Evolutionary conservation across 768 basidiomycete genomes (phyloP), one percentile per base, ranked within the genome.

Genomic region (Trametes punicea): DNA sequence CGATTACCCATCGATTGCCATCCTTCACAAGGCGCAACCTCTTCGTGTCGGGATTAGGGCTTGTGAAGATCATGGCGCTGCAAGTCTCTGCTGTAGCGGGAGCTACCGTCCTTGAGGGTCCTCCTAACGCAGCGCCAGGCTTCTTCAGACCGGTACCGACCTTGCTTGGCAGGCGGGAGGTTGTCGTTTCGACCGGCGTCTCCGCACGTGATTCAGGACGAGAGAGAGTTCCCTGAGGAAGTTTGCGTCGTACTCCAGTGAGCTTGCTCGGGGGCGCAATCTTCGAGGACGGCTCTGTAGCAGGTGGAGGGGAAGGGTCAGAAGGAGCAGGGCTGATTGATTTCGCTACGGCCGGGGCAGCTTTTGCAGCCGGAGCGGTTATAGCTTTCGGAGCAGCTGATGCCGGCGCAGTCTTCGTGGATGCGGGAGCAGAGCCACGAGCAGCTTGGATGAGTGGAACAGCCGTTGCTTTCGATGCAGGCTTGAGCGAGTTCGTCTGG

Each of bases 361-460:
- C 53, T 38, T 61, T 66, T 8, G 63, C 45, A 11, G 62, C 34
- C 11, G 56, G 51, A 18, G 59, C 33, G 4, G 66, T n/a, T n/a
- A n/a, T 29, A 26, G 71, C 56, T 7, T 60, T 63, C 2, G 59
- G 26, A 4, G 68, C 56, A 2, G 65, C 59, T 2, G 67, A 49
- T 7, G 70, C 62, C 13, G 67, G 56, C 1, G 70, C 64, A 25
- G 62, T 57, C 23, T 62, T 64, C 11, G 65, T 49, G 1, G 69
- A 36, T 65, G 71, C 67, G n/a, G 76, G 61, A 10, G 81, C 77
- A 34, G 69, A 61, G 1, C 73, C 75, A 21, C 84, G 83, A 29
- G 93, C 92, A 10, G 88, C 87, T 68, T 97, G 90, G 56, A 99
- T 92, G 31, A 98, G 76, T 9, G 95, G 94, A 9, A 88, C 72